Evolutionary conservation across 805 yeast species (phyloP), one percentile per base, ranked within the genome.

Genomic region (Vanderwaltozyma polyspora): DNA sequence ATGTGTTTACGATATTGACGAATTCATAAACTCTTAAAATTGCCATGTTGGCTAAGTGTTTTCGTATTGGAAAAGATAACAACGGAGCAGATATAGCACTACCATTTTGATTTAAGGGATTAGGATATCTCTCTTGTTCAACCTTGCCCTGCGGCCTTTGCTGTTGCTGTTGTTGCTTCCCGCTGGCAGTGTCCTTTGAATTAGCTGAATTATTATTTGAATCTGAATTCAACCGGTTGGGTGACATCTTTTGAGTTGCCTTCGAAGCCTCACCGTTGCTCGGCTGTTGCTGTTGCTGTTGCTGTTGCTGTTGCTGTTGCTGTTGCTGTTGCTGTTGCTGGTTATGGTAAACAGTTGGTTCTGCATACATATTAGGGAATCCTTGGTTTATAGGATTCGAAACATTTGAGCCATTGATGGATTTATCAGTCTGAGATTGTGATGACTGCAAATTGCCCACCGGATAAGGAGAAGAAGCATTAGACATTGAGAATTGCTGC

Each of bases 21-120:
- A 70, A 60, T 29, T 70, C 75, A 42, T 72, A 53, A 10, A 74
- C 52, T 35, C 72, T 62, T 33, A 72, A 51, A 6, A 73, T 61
- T 1, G 78, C 78, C 25, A 66, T 59, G 35, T 71, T 68, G 1
- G 75, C 64, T 19, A 67, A 56, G 30, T 61, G 59, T 38, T 60
- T 62, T 37, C 68, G 55, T 23, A 43, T 42, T 9, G 51, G 46
- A 26, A 49, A 57, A 19, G 55, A 49, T 23, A 51, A 24, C 5
- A 29, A 36, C 36, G 40, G 37, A 12, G 40, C 12, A 12, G 43
- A 6, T 3, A 5, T 4, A 14, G 14, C 9, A 14, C 6, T 32
- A 6, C 10, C 4, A 6, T 6, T 22, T 2, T 21, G 15, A 17
- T 18, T 27, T 6, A 6, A 9, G 4, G 29, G 13, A 27, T n/a